Percentiles rank a stretch among this genome's conserved stretches.
These are phyloP conservation scores for Kazachstania martiniae DNA, from an alignment of 805 yeast species.

Conservation along the genomic window DNA sequence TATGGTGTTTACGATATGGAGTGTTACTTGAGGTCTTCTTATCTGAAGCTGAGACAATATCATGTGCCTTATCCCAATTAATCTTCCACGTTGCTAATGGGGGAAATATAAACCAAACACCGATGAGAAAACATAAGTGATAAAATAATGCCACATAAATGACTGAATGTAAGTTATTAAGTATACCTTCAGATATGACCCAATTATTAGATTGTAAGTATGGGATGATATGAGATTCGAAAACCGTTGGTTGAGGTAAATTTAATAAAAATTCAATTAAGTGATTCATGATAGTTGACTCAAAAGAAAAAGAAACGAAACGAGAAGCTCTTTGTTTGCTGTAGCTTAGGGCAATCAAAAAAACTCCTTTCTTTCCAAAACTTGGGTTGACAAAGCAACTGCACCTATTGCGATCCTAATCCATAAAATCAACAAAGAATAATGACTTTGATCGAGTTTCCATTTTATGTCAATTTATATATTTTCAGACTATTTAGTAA, in stretches of 20 bases:
- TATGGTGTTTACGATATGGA: conserved; percentile 2
- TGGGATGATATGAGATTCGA: conserved; percentile 10
- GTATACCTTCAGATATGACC: conserved; percentile 14
- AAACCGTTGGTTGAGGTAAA: conserved; percentile 11
- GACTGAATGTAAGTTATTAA: conserved; percentile 22
- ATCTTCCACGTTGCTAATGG: conserved; percentile 10
- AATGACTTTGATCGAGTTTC: too few species aligned
- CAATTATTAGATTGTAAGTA: conserved; percentile 6
- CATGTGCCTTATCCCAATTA: conserved; percentile 3
- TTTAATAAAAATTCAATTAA: conserved; percentile 10
- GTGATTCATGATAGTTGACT: conserved; percentile 1
- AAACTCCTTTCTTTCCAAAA: too few species aligned
- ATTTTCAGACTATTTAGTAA: too few species aligned
- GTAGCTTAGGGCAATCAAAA: too few species aligned
- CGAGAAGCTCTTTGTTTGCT: too few species aligned
- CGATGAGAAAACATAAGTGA: conserved; percentile 21
- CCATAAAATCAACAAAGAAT: too few species aligned
- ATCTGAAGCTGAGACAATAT: too few species aligned
- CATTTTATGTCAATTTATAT: too few species aligned
- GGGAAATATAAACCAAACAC: conserved; percentile 22
- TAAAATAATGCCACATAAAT: conserved; percentile 22
- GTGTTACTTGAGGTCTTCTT: too few species aligned
- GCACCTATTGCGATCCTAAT: too few species aligned
- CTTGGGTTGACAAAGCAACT: too few species aligned
- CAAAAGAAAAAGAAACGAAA: background rate